These are phyloP conservation scores for Debaryomycetaceae sp. DNA, from an alignment of 1,139 yeast genomes.

Conservation along the genomic window DNA sequence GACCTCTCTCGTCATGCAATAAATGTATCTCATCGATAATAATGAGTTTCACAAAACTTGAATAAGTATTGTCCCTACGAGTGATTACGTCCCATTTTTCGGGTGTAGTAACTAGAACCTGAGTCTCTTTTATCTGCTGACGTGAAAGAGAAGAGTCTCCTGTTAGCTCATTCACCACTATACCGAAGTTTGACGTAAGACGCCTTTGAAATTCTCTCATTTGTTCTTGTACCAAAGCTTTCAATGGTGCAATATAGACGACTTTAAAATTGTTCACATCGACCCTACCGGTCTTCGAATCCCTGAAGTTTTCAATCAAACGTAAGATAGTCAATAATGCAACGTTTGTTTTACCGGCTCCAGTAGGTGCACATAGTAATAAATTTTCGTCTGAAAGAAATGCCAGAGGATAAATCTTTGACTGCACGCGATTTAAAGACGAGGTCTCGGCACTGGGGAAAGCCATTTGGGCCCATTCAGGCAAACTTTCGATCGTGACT, in stretches of 20 bases:
- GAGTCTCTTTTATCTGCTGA: constrained; percentile 75
- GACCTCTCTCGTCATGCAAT: constrained; percentile 93
- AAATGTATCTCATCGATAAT: constrained; percentile 93
- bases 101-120: constrained; percentile 87
- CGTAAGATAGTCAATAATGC: constrained; percentile 78
- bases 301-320: constrained; percentile 54
- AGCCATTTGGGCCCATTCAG: constrained; percentile 77
- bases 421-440: constrained; percentile 77
- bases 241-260: constrained; percentile 90
- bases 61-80: constrained; percentile 66
- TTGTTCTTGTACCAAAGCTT: constrained; percentile 94
- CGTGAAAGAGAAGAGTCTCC: constrained; percentile 84
- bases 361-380: constrained; percentile 94
- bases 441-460: constrained; percentile 69
- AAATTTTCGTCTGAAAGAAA: constrained; percentile 69
- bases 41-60: constrained; percentile 63
- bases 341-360: constrained; percentile 97
- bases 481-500: constrained; percentile 61
- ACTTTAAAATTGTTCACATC: constrained; percentile 62
- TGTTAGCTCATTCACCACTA: constrained; percentile 80
- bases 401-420: constrained; percentile 75
- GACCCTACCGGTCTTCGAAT: constrained; percentile 44
- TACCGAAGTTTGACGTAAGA: constrained; percentile 56
- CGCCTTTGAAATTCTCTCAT: constrained; percentile 81
- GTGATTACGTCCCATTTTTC: constrained; percentile 98